Base-by-base conservation (phyloP, 345 rosid species). In the Populus davidiana region DNA sequence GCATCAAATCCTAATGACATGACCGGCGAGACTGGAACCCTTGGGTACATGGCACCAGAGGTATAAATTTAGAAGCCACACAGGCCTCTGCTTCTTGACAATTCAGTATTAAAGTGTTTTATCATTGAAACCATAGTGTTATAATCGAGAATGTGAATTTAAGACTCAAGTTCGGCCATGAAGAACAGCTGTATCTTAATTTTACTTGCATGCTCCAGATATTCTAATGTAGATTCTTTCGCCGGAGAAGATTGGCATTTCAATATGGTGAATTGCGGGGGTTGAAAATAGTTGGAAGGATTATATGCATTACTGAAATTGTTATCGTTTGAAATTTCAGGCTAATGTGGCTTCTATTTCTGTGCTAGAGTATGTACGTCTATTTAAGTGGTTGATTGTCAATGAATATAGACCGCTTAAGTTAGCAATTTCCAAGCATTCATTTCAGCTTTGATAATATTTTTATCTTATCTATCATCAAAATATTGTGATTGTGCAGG, bases 21-120 rank as follows among this genome's bases (percentile, higher is more conserved):
- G 87, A 84, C 87, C 23, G 84, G 84, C n/a, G 84, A 81, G 50
- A 81, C 82, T 39, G 84, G 84, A 65, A 81, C 84, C 9, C 84
- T 81, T 50, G 84, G 84, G 13, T 84, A 84, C 75, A 84, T 84
- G 84, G 86, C 86, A 38, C 86, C 86, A 11, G 86, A 84, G 86
- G 86, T 80, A 76, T 43, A 50, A 69, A 23, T 44, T 49, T 44
- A 25, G 6, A 47, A 2, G 35, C 5, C n/a, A 50, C 20, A 27
- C 16, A 3, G 3, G 17, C 33, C 23, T 21, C 31, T 44, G 17
- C 43, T 63, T 18, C 44, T 9, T 16, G 13, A 33, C 5, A 6
- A 18, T 50, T 50, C n/a, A 17, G 18, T 50, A 18, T 49, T 17
- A 1, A 49, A 16, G 54, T 17, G 21, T 21, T 49, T 17, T 49